A percentile compares a stretch with the other conserved stretches of the same genome.
Conservation (phyloP, 108 stramenopile genomes). For the Pinguiococcus pyrenoidosus region DNA sequence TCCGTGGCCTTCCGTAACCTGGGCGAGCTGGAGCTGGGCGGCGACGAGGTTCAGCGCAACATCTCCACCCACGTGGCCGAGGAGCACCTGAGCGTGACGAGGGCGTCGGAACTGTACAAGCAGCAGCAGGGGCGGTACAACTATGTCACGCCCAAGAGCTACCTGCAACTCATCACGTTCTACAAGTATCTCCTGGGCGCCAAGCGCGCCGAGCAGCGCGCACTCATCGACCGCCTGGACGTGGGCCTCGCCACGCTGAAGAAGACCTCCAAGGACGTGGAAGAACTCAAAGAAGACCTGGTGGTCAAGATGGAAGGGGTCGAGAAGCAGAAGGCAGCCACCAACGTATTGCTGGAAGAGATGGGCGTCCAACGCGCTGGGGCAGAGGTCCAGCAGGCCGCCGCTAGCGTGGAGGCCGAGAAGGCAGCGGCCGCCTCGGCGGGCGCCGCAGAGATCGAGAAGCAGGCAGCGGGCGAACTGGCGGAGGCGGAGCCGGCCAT, state of each 20-base stretch:
- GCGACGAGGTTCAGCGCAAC: conserved; percentile 10
- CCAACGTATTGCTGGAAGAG: conserved; percentile 57
- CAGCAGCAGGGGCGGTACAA: conserved; percentile 63
- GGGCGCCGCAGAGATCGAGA: conserved; percentile 56
- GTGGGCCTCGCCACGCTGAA: conserved; percentile 66
- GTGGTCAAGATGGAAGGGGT: conserved; percentile 59
- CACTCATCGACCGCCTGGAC: conserved; percentile 63
- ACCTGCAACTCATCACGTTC: conserved; percentile 65
- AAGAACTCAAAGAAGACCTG: conserved; percentile 63
- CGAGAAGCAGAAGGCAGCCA: conserved; percentile 66
- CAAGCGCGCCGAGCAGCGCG: conserved; percentile 54
- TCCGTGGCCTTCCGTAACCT: conserved; percentile 64
- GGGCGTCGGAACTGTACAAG: conserved; percentile 44
- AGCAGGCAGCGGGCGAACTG: conserved; percentile 56
- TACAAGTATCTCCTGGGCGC: conserved; percentile 64
- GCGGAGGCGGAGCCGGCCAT: conserved; percentile 72
- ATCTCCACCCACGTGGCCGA: conserved; percentile 72
- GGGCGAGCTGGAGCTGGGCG: conserved; percentile 51
- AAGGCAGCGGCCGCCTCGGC: conserved; percentile 56
- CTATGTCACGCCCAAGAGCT: conserved; percentile 81
- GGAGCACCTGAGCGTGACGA: conserved; percentile 59
- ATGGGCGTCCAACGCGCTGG: conserved; percentile 55
- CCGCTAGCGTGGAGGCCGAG: conserved; percentile 54
- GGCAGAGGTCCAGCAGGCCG: conserved; percentile 61
- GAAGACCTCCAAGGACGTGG: conserved; percentile 67